A percentile compares a stretch with the other conserved stretches of the same genome.
Evolutionary conservation across 2,329 filamentous ascomycete species (phyloP).

Genomic region (Diaporthe vexans): DNA sequence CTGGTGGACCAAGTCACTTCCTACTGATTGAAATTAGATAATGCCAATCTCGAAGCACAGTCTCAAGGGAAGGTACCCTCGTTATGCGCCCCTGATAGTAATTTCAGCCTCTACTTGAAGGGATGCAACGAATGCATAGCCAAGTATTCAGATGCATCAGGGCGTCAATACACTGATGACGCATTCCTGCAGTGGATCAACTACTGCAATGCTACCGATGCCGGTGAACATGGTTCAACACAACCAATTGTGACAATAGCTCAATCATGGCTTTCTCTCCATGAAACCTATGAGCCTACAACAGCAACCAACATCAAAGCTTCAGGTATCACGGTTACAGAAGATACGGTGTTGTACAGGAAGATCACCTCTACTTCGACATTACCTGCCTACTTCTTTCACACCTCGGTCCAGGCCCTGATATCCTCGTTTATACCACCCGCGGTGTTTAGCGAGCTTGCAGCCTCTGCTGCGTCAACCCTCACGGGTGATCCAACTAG

Average conservation of each 20-base stretch:
- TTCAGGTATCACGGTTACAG: not conserved
- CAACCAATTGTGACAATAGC: not conserved
- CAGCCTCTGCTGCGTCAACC: not conserved
- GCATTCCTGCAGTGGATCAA: not conserved
- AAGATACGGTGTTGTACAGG: not conserved
- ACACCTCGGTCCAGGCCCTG: not conserved
- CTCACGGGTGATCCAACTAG: conserved; percentile 13
- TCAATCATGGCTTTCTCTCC: not conserved
- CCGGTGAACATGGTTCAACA: not conserved
- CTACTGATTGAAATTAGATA: not conserved
- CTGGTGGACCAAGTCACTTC: no score
- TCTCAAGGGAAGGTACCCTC: not conserved
- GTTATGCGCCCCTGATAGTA: not conserved
- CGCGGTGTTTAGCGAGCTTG: not conserved
- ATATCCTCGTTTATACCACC: conserved; percentile 13
- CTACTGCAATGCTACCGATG: not conserved
- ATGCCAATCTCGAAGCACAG: not conserved
- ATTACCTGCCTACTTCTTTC: not conserved
- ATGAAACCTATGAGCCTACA: not conserved
- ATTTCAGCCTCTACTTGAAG: not conserved
- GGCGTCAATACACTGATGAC: no score
- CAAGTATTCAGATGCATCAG: no score
- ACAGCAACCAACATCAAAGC: not conserved
- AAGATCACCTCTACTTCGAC: not conserved
- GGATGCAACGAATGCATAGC: no score